Conservation (phyloP, 2,329 filamentous ascomycete species). For the Diplodia seriata region DNA sequence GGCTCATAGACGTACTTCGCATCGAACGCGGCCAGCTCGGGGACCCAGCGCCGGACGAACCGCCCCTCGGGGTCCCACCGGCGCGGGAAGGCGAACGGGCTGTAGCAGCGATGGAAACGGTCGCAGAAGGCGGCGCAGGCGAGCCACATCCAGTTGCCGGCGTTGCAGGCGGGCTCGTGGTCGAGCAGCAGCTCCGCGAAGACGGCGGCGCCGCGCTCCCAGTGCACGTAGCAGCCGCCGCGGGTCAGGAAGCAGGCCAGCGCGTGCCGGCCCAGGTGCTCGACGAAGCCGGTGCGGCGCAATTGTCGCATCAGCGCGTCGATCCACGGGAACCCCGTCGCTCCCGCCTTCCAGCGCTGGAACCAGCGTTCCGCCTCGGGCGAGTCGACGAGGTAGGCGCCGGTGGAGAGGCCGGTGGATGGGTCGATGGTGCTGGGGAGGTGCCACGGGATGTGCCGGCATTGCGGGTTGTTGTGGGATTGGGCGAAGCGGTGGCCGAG, state of each 20-base stretch:
- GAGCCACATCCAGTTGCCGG: slow-evolving; percentile 81
- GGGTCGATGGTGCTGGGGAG: slow-evolving; percentile 66
- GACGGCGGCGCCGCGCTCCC: slow-evolving; percentile 79
- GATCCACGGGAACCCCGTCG: slow-evolving; percentile 81
- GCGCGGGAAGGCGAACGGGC: slow-evolving; percentile 73
- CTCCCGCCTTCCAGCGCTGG: slow-evolving; percentile 70
- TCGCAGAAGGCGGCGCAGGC: slow-evolving; percentile 77
- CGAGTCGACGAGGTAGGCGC: slow-evolving; percentile 68
- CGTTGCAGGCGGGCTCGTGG: slow-evolving; percentile 76
- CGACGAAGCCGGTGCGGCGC: slow-evolving; percentile 75
- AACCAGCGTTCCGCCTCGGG: slow-evolving; percentile 70
- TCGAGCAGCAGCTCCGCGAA: slow-evolving; percentile 80
- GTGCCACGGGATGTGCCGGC: slow-evolving; percentile 81
- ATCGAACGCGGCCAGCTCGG: slow-evolving; percentile 67
- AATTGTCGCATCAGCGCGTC: slow-evolving; percentile 82
- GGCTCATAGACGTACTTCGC: slow-evolving; percentile 81
- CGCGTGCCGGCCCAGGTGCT: slow-evolving; percentile 76
- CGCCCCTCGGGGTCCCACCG: slow-evolving; percentile 76
- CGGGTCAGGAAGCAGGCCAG: slow-evolving; percentile 82
- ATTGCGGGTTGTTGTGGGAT: slow-evolving; percentile 69
- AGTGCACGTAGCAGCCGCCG: slow-evolving; percentile 78
- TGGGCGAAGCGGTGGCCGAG: slow-evolving; percentile 70
- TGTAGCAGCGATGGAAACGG: slow-evolving; percentile 75
- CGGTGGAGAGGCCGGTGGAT: slow-evolving; percentile 48
- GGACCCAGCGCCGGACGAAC: slow-evolving; percentile 70